A percentile compares a stretch with the other conserved stretches of the same genome.
Conservation (phyloP, 2,329 filamentous ascomycete species). For the Aspergillus carbonarius region DNA sequence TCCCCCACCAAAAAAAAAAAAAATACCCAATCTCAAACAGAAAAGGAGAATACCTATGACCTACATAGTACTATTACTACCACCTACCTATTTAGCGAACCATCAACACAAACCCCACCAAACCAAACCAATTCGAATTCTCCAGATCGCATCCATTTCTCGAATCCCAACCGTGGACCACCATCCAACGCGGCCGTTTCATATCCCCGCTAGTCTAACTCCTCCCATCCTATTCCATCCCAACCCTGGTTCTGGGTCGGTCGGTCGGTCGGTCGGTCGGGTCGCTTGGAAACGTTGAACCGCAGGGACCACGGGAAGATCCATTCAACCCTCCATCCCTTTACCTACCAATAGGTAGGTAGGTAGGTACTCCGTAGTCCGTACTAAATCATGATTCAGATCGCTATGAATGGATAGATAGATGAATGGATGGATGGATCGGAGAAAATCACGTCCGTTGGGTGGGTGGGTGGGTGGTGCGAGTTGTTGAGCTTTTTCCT, state of each 20-base stretch:
- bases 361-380: neutral
- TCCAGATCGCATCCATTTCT: neutral
- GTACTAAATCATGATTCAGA: neutral
- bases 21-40: too few relatives aligned
- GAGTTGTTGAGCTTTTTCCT: neutral
- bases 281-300: neutral
- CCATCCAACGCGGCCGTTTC: slow-evolving; percentile 15
- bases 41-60: neutral
- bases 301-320: slow-evolving; percentile 15
- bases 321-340: neutral
- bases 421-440: neutral
- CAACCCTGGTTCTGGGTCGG: slow-evolving; percentile 12
- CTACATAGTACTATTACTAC: too few relatives aligned
- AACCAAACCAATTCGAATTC: neutral
- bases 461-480: neutral
- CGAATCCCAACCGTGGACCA: slow-evolving; percentile 3
- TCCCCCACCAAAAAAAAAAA: too few relatives aligned
- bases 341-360: neutral
- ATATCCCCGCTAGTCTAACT: slow-evolving; percentile 7
- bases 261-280: slow-evolving; percentile 10
- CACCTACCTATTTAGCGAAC: neutral
- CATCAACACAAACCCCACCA: too few relatives aligned
- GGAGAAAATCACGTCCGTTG: neutral
- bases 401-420: neutral
- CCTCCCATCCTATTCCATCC: too few relatives aligned